Conservation (phyloP, 305 asterid genomes). For the Rubia balearica region DNA sequence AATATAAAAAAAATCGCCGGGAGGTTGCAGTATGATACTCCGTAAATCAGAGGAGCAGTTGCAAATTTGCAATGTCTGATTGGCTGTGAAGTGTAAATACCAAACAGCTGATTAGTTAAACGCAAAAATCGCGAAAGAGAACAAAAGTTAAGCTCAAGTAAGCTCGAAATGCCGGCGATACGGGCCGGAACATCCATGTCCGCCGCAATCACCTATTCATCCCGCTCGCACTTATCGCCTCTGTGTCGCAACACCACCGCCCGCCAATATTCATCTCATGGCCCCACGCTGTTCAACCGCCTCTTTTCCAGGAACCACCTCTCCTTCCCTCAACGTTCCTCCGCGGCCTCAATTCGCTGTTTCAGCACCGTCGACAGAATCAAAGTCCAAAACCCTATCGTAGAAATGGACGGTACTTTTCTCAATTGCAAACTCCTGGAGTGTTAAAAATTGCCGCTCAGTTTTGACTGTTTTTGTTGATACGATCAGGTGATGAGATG, state of each 20-base stretch:
- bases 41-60: no score
- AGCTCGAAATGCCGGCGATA: conserved; percentile 31
- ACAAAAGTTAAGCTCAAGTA: not conserved
- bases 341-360: conserved; percentile 49
- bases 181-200: conserved; percentile 53
- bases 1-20: no score
- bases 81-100: no score
- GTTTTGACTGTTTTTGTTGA: conserved; percentile 2
- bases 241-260: conserved; percentile 23
- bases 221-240: conserved; percentile 28
- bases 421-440: not conserved
- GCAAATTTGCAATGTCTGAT: no score
- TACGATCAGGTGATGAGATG: conserved; percentile 70
- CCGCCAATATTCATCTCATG: conserved; percentile 22
- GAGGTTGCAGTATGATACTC: no score
- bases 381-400: conserved; percentile 73
- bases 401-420: conserved; percentile 80
- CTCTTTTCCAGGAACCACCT: conserved; percentile 21
- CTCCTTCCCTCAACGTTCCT: conserved; percentile 27
- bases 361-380: conserved; percentile 46
- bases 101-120: not conserved
- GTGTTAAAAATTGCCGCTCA: not conserved
- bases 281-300: conserved; percentile 18
- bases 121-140: not conserved
- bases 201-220: conserved; percentile 24